These are phyloP conservation scores for Xylariomycetidae sp. DNA, from an alignment of 2,329 filamentous ascomycete genomes.

Conservation along the genomic window DNA sequence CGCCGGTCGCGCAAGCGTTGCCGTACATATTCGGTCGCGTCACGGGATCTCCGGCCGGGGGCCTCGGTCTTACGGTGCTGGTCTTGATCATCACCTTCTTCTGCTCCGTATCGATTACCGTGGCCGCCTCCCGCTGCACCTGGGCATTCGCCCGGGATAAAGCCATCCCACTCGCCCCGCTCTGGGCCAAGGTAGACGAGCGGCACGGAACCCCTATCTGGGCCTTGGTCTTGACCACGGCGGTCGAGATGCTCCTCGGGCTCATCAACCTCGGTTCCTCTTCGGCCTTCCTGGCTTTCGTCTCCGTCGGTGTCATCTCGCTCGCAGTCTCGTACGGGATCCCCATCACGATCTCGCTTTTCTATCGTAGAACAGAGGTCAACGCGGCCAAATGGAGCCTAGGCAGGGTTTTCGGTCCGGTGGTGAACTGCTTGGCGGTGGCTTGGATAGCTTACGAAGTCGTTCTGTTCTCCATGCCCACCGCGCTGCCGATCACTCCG, in stretches of 20 bases:
- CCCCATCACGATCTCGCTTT: conserved; percentile 46
- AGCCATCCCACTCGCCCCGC: conserved; percentile 44
- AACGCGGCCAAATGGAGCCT: conserved; percentile 42
- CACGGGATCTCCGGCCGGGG: conserved; percentile 43
- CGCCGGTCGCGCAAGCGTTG: conserved; percentile 46
- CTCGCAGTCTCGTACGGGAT: conserved; percentile 51
- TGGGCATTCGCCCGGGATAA: conserved; percentile 59
- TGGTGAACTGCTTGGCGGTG: conserved; percentile 40
- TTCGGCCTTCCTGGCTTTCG: conserved; percentile 52
- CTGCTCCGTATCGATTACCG: conserved; percentile 60
- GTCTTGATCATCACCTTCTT: conserved; percentile 51
- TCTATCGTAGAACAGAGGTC: conserved; percentile 39
- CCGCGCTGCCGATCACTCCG: conserved; percentile 23
- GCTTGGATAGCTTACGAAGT: conserved; percentile 47
- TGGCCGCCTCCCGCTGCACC: conserved; percentile 60
- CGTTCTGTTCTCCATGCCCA: conserved; percentile 42
- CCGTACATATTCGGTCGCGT: conserved; percentile 47
- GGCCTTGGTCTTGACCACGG: conserved; percentile 49
- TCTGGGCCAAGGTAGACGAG: conserved; percentile 47
- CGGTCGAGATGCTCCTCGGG: conserved; percentile 47
- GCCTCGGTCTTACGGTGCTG: conserved; percentile 45
- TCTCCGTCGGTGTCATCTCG: conserved; percentile 47
- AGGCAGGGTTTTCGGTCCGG: conserved; percentile 34
- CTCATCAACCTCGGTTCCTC: conserved; percentile 52
- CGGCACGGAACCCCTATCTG: conserved; percentile 49